phyloP scores from a whole-genome alignment of 306 rosid species.

The Castanopsis chinensis region DNA sequence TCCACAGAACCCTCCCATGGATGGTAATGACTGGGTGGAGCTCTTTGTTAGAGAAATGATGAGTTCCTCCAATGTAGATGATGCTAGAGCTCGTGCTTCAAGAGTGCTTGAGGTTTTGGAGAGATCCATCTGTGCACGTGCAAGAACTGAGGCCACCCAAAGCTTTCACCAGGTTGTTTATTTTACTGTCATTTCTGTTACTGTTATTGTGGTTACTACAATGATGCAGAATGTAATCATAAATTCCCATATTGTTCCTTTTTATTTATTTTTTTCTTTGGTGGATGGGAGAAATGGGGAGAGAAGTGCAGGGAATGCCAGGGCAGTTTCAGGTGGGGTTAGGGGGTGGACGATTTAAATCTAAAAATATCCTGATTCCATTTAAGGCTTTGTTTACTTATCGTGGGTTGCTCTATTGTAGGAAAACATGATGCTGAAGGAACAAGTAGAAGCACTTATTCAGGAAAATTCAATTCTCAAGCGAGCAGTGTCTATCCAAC shows the following conservation, averaged over 20 bases:
- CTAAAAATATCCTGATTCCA: background rate
- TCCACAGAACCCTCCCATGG: conserved; percentile 37
- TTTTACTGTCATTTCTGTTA: background rate
- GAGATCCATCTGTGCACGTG: conserved; percentile 61
- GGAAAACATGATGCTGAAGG: conserved; percentile 77
- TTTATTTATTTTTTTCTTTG: background rate
- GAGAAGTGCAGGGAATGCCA: background rate
- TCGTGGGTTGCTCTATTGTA: conserved; percentile 21
- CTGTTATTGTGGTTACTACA: background rate
- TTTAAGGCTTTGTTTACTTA: conserved; percentile 5
- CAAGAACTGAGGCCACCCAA: conserved; percentile 54
- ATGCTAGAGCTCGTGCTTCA: conserved; percentile 80
- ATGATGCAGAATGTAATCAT: background rate
- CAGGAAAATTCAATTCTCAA: conserved; percentile 75
- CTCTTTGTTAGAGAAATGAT: conserved; percentile 76
- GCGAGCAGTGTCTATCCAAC: conserved; percentile 75
- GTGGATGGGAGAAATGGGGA: background rate
- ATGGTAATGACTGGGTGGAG: conserved; percentile 86
- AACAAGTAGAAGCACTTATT: conserved; percentile 65
- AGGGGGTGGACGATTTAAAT: background rate
- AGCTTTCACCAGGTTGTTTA: conserved; percentile 53
- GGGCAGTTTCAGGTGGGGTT: background rate
- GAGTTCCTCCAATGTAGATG: conserved; percentile 72
- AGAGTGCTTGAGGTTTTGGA: conserved; percentile 71
- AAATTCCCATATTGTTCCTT: background rate